Conservation (phyloP, 345 rosid genomes). For the Hirschfeldia incana region DNA sequence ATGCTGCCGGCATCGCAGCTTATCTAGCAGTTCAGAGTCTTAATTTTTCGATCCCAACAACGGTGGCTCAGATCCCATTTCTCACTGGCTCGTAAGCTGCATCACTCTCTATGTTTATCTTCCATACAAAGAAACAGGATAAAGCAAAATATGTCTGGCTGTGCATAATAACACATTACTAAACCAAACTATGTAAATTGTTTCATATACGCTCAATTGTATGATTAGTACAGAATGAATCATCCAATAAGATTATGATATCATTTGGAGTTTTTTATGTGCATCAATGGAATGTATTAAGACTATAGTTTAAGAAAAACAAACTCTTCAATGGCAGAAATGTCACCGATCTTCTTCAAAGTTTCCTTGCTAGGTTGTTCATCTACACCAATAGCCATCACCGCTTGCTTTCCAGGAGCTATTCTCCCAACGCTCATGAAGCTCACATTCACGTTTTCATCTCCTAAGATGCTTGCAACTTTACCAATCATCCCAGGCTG, state of each 20-base stretch:
- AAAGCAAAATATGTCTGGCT: slow-evolving; percentile 13
- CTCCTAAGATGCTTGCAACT: slow-evolving; percentile 60
- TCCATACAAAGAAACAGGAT: background rate
- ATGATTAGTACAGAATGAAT: slow-evolving; percentile 27
- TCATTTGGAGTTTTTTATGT: slow-evolving; percentile 18
- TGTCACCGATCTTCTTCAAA: slow-evolving; percentile 55
- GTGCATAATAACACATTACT: slow-evolving; percentile 17
- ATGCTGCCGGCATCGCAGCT: slow-evolving; percentile 73
- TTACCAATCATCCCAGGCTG: slow-evolving; percentile 72
- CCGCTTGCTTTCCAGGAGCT: slow-evolving; percentile 59
- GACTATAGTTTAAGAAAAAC: slow-evolving; percentile 56
- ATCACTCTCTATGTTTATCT: background rate
- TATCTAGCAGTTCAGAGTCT: slow-evolving; percentile 54
- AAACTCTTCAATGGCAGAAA: slow-evolving; percentile 61
- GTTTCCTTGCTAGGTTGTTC: slow-evolving; percentile 58
- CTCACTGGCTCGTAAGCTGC: slow-evolving; percentile 53
- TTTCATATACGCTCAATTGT: slow-evolving; percentile 33
- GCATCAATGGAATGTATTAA: slow-evolving; percentile 26
- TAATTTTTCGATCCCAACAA: slow-evolving; percentile 52
- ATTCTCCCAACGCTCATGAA: slow-evolving; percentile 69
- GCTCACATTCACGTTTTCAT: slow-evolving; percentile 66
- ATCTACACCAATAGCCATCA: slow-evolving; percentile 77
- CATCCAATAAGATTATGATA: slow-evolving; percentile 9
- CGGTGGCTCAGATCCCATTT: slow-evolving; percentile 60
- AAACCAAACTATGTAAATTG: slow-evolving; percentile 18